Percentiles rank a stretch among this genome's conserved stretches.
Evolutionary conservation across 495 filamentous ascomycete genomes (phyloP).

Genomic region (Penicillium alfredii): DNA sequence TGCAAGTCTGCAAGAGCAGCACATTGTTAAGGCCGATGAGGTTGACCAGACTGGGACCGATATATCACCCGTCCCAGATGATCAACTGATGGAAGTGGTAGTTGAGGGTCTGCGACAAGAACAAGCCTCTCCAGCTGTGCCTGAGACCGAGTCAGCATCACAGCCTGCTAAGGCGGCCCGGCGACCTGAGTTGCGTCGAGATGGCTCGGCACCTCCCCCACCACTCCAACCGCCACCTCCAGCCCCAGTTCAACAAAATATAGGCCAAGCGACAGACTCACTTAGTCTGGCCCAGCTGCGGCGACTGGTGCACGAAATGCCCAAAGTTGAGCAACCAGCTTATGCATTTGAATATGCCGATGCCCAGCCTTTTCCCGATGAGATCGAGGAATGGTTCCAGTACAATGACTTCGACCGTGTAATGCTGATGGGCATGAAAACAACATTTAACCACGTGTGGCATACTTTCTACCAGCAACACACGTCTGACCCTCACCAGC

Average conservation of each 20-base stretch:
- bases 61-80: constrained; percentile 45
- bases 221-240: constrained; percentile 56
- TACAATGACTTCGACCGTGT: constrained; percentile 74
- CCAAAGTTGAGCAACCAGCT: constrained; percentile 68
- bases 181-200: constrained; percentile 53
- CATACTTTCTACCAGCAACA: constrained; percentile 35
- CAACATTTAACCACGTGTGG: constrained; percentile 66
- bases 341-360: constrained; percentile 94
- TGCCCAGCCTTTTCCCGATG: constrained; percentile 69
- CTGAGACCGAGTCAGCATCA: constrained; percentile 4
- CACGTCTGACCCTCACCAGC: constrained; percentile 26
- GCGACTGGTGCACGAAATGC: constrained; percentile 74
- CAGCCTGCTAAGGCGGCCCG: constrained; percentile 19
- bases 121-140: constrained; percentile 21
- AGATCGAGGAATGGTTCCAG: constrained; percentile 94
- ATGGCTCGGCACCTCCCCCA: constrained; percentile 50
- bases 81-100: constrained; percentile 44
- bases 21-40: constrained; percentile 51
- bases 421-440: constrained; percentile 60
- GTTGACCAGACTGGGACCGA: constrained; percentile 50
- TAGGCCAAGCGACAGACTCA: constrained; percentile 58
- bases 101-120: constrained; percentile 45
- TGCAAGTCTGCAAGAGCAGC: constrained; percentile 26
- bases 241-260: constrained; percentile 41
- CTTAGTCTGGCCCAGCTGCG: constrained; percentile 77